Percentiles rank a stretch among this genome's conserved stretches.
Conservation (phyloP, 306 rosid species). For the Begonia peltatifolia region DNA sequence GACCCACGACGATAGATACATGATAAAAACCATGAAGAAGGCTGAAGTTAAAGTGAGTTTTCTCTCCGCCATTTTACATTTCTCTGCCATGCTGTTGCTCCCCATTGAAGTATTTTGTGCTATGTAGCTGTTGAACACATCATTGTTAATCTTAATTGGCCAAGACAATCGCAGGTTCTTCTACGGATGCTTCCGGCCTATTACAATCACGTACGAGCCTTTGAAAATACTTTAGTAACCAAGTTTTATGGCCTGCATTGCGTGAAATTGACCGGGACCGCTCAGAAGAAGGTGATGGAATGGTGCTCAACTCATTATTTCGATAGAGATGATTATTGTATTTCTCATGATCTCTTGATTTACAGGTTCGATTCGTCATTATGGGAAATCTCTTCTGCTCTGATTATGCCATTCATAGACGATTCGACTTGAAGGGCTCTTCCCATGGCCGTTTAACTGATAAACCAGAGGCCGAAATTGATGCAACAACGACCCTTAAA, state of each 20-base stretch:
- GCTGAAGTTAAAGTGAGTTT: conserved; percentile 76
- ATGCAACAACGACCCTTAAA: conserved; percentile 82
- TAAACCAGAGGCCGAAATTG: conserved; percentile 64
- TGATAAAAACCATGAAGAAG: conserved; percentile 97
- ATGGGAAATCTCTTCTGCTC: conserved; percentile 93
- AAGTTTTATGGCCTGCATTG: conserved; percentile 88
- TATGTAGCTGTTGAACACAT: too few species aligned
- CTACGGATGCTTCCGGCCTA: conserved; percentile 88
- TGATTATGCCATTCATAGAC: conserved; percentile 48
- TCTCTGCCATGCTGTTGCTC: background rate
- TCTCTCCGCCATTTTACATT: too few species aligned
- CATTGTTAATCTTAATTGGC: conserved; percentile 5
- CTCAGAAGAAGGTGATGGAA: conserved; percentile 71
- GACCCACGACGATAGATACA: conserved; percentile 81
- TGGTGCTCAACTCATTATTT: conserved; percentile 5
- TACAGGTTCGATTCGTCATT: conserved; percentile 92
- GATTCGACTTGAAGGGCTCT: conserved; percentile 93
- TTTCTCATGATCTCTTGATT: conserved; percentile 7
- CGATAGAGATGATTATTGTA: background rate
- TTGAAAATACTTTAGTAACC: conserved; percentile 81
- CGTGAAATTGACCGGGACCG: conserved; percentile 55
- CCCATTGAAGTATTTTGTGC: too few species aligned
- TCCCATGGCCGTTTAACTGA: conserved; percentile 74
- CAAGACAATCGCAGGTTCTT: conserved; percentile 44
- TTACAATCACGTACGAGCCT: conserved; percentile 68